These are phyloP conservation scores for Peribolospora baueri DNA, from an alignment of 768 basidiomycete species.

Conservation along the genomic window DNA sequence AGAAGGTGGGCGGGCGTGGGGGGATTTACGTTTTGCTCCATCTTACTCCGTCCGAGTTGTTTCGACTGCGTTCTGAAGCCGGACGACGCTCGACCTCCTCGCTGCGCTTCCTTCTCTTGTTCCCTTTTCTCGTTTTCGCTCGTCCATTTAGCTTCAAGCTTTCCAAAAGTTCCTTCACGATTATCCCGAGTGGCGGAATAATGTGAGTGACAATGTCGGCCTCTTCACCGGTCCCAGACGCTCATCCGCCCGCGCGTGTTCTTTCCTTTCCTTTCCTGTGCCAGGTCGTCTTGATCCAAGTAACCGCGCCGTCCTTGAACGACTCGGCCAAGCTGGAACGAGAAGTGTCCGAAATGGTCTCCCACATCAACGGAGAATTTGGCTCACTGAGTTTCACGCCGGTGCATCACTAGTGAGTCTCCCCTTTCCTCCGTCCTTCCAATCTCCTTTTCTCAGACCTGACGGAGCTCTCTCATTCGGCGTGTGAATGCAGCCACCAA, in stretches of 20 bases:
- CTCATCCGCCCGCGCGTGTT: slow-evolving; percentile 18
- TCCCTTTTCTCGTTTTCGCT: neutral
- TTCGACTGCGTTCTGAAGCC: neutral
- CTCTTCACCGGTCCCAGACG: no score
- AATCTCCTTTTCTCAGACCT: neutral
- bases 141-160: slow-evolving; percentile 42
- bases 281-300: slow-evolving; percentile 36
- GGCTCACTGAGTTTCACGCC: slow-evolving; percentile 86
- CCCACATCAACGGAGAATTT: slow-evolving; percentile 86
- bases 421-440: neutral
- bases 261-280: neutral
- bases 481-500: slow-evolving; percentile 44
- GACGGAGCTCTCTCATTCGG: no score
- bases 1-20: slow-evolving; percentile 38
- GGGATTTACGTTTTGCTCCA: neutral
- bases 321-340: slow-evolving; percentile 85
- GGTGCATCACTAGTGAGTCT: slow-evolving; percentile 86
- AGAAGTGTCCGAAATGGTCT: slow-evolving; percentile 75
- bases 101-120: neutral
- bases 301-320: slow-evolving; percentile 73
- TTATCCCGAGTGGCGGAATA: slow-evolving; percentile 87
- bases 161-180: slow-evolving; percentile 82
- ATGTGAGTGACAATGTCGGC: slow-evolving; percentile 32
- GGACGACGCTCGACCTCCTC: neutral
- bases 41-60: neutral